Conservation (phyloP, 495 filamentous ascomycete genomes). For the Pyronema domesticum region DNA sequence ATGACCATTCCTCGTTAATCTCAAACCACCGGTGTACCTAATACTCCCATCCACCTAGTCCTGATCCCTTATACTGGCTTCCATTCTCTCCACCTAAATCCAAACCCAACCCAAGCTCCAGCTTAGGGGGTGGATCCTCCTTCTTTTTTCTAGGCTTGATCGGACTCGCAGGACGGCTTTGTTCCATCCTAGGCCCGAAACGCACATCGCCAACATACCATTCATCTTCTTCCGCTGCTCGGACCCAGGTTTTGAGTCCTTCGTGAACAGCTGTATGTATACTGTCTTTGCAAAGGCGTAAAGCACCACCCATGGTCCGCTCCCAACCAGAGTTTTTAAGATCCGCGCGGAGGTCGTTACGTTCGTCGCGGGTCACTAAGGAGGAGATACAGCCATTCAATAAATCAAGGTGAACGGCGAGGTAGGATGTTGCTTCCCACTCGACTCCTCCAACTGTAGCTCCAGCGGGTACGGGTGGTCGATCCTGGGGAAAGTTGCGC, state of each 20-base stretch:
- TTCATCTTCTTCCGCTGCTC: conserved; percentile 65
- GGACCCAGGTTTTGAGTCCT: conserved; percentile 74
- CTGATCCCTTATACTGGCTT: neutral
- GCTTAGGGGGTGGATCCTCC: conserved; percentile 2
- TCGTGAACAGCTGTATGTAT: conserved; percentile 79
- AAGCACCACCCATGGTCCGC: conserved; percentile 62
- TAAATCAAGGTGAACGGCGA: conserved; percentile 80
- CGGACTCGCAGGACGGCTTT: neutral
- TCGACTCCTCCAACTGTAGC: conserved; percentile 96
- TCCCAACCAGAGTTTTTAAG: conserved; percentile 79
- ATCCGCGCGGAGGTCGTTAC: conserved; percentile 60
- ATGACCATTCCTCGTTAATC: no score
- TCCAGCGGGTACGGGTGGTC: conserved; percentile 79
- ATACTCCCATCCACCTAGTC: neutral
- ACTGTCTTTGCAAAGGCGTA: conserved; percentile 92
- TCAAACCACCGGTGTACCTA: neutral
- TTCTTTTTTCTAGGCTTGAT: conserved; percentile 2
- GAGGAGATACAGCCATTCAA: conserved; percentile 82
- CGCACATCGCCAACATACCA: conserved; percentile 40
- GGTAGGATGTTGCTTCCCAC: conserved; percentile 96
- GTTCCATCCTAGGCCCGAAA: conserved; percentile 16
- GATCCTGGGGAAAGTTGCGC: conserved; percentile 69
- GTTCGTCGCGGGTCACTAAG: conserved; percentile 48
- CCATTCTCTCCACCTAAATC: neutral
- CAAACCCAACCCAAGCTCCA: conserved; percentile 1